These are phyloP conservation scores for Neoscytalidium dimidiatum DNA, from an alignment of 2,329 filamentous ascomycete species.

Conservation along the genomic window DNA sequence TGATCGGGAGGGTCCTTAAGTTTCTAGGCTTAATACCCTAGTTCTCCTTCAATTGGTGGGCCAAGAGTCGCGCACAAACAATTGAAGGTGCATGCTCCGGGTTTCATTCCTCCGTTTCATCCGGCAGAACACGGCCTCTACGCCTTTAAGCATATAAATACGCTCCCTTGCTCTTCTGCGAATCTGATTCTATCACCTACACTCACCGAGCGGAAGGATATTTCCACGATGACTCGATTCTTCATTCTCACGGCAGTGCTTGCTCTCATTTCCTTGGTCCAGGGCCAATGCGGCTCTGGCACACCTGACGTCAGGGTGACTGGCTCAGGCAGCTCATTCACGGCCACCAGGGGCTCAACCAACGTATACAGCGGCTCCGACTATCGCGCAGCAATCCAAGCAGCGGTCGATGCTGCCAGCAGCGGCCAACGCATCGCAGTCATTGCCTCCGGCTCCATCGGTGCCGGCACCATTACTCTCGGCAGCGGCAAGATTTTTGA, in stretches of 20 bases:
- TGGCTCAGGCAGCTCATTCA: slow-evolving; percentile 49
- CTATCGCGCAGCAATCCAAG: slow-evolving; percentile 57
- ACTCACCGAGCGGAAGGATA: not conserved
- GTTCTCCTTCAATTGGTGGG: slow-evolving; percentile 1
- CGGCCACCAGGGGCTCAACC: slow-evolving; percentile 46
- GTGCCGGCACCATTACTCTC: slow-evolving; percentile 55
- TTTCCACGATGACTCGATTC: slow-evolving; percentile 38
- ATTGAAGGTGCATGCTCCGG: not conserved
- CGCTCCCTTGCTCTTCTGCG: not conserved
- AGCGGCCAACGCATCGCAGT: slow-evolving; percentile 57
- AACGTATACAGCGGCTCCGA: slow-evolving; percentile 56
- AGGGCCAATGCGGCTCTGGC: slow-evolving; percentile 53
- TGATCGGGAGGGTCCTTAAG: not conserved
- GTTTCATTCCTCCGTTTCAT: too few relatives aligned
- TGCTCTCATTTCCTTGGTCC: slow-evolving; percentile 40
- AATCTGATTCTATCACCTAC: not conserved
- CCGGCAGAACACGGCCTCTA: not conserved
- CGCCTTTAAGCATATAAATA: not conserved
- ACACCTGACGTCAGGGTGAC: slow-evolving; percentile 51
- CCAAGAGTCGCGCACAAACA: not conserved
- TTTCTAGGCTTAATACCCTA: not conserved
- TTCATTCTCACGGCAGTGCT: slow-evolving; percentile 44
- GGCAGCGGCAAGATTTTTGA: slow-evolving; percentile 59
- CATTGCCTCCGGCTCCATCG: slow-evolving; percentile 58
- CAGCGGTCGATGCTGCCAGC: slow-evolving; percentile 54